Percentiles rank a stretch among this genome's conserved stretches.
These are phyloP conservation scores for Yamadazyma membranifaciens DNA, from an alignment of 1,139 yeast species.

Conservation along the genomic window DNA sequence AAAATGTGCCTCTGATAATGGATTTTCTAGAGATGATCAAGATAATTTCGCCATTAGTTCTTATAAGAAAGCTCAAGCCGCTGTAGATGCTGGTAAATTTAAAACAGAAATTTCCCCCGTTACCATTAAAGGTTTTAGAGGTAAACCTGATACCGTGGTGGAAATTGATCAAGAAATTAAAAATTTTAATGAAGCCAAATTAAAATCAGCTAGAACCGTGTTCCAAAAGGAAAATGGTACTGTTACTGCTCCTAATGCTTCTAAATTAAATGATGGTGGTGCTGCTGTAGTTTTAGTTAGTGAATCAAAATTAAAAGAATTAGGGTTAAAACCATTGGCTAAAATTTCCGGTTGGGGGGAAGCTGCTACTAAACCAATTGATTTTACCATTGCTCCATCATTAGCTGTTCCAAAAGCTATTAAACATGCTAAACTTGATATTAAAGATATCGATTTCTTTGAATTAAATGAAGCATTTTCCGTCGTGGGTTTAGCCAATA, in stretches of 20 bases:
- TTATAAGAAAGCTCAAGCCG: conserved; percentile 76
- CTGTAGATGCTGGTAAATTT: conserved; percentile 79
- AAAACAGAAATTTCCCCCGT: conserved; percentile 78
- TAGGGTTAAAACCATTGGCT: conserved; percentile 85
- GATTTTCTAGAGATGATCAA: conserved; percentile 65
- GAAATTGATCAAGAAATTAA: conserved; percentile 70
- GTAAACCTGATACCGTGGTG: conserved; percentile 81
- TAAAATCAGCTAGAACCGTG: conserved; percentile 84
- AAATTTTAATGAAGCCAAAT: conserved; percentile 72
- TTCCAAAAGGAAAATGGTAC: conserved; percentile 92
- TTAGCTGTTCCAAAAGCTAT: conserved; percentile 94
- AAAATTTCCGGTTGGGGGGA: conserved; percentile 94
- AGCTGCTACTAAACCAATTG: conserved; percentile 91
- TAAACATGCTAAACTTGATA: conserved; percentile 70
- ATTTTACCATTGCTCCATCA: conserved; percentile 93
- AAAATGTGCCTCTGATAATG: conserved; percentile 80
- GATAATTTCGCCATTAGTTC: conserved; percentile 69
- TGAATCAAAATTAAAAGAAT: conserved; percentile 76
- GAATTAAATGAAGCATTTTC: conserved; percentile 98
- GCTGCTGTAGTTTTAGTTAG: conserved; percentile 90
- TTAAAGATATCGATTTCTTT: conserved; percentile 67
- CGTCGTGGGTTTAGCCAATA: conserved; percentile 91
- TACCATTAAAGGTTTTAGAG: conserved; percentile 85
- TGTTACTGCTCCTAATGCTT: conserved; percentile 95
- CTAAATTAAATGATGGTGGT: conserved; percentile 95